Conservation (phyloP, 306 rosid genomes). For the Fagus sylvatica region DNA sequence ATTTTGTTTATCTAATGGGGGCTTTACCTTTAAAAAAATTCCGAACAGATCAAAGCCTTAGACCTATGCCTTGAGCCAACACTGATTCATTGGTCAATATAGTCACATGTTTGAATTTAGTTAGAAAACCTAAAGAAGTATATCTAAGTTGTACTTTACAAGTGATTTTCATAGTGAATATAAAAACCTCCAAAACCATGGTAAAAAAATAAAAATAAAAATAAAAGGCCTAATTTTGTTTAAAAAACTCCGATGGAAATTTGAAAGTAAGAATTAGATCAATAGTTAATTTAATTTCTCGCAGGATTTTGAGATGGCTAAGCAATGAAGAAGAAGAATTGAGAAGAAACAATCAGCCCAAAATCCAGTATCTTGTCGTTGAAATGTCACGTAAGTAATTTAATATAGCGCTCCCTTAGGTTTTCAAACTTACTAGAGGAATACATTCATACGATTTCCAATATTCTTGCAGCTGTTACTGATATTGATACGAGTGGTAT, state of each 20-base stretch:
- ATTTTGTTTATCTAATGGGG: no score
- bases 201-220: neutral
- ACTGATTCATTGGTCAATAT: no score
- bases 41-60: no score
- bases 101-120: no score
- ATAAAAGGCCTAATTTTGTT: neutral
- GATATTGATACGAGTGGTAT: slow-evolving; percentile 87
- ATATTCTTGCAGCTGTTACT: slow-evolving; percentile 59
- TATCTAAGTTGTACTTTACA: no score
- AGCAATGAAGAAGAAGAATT: slow-evolving; percentile 50
- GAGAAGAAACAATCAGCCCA: slow-evolving; percentile 21
- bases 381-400: slow-evolving; percentile 77
- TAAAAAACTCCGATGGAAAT: neutral
- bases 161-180: neutral
- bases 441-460: neutral
- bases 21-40: no score
- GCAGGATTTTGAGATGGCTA: slow-evolving; percentile 78
- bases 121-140: no score
- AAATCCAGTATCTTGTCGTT: slow-evolving; percentile 42
- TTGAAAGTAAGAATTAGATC: neutral
- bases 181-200: neutral
- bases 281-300: neutral
- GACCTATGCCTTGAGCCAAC: no score
- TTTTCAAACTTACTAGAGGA: neutral
- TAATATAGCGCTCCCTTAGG: neutral